Conservation (phyloP, 805 yeast species). For the Candida xiaguanensis region DNA sequence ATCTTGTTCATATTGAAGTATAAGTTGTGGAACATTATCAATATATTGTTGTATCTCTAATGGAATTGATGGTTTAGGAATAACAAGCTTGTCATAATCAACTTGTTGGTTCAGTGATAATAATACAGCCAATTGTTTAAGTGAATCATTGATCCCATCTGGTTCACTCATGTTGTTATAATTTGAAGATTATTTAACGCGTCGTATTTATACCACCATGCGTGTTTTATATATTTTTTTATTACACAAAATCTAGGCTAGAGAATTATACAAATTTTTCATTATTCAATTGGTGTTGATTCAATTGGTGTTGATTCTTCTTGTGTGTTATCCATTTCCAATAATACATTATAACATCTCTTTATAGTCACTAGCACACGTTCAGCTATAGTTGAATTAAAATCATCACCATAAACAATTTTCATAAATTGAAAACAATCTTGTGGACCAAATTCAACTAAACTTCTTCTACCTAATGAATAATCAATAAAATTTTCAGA, state of each 20-base stretch:
- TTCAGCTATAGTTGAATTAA: constrained; percentile 17
- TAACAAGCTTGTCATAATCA: background rate
- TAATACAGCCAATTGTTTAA: background rate
- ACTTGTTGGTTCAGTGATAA: background rate
- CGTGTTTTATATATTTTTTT: too few species aligned
- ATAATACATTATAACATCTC: constrained; percentile 18
- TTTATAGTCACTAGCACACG: constrained; percentile 22
- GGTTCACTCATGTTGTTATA: too few species aligned
- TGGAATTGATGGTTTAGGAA: background rate
- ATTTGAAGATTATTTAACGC: too few species aligned
- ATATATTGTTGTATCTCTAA: background rate
- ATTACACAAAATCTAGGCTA: too few species aligned
- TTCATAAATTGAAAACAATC: constrained; percentile 23
- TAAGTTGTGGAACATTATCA: background rate
- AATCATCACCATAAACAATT: constrained; percentile 20
- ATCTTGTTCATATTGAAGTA: background rate
- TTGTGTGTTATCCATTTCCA: constrained; percentile 13
- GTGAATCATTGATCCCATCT: background rate
- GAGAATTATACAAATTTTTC: too few species aligned
- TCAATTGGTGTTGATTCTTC: constrained; percentile 4
- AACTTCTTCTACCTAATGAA: constrained; percentile 29
- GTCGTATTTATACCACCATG: too few species aligned
- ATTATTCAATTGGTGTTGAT: too few species aligned
- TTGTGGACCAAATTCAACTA: constrained; percentile 29
- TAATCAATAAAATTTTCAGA: constrained; percentile 20